Percentiles rank a stretch among this genome's conserved stretches.
These are phyloP conservation scores for Leccinum subtestaceum DNA, from an alignment of 768 basidiomycete genomes.

Conservation along the genomic window DNA sequence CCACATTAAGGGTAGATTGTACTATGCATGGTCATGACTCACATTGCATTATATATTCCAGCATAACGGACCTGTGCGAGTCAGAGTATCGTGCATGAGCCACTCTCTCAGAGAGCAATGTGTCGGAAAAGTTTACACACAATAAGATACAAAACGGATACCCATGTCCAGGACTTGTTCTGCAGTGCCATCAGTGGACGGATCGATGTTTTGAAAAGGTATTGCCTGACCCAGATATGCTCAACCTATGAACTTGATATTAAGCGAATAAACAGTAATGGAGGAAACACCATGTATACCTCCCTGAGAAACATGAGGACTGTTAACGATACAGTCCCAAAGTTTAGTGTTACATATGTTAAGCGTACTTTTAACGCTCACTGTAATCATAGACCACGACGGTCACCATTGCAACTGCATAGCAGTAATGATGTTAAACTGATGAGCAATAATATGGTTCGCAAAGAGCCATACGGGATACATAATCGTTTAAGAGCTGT, in stretches of 20 bases:
- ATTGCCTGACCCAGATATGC: not conserved
- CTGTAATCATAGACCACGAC: not conserved
- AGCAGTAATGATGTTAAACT: too few species aligned
- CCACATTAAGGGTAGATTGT: not conserved
- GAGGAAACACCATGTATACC: too few species aligned
- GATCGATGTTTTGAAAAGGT: not conserved
- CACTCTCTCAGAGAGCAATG: not conserved
- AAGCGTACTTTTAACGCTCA: not conserved
- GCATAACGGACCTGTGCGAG: not conserved
- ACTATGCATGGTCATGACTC: not conserved
- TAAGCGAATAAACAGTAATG: not conserved
- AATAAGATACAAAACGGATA: not conserved
- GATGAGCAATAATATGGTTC: too few species aligned
- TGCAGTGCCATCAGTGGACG: not conserved
- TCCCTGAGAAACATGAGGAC: too few species aligned
- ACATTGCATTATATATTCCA: not conserved
- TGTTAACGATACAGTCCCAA: not conserved
- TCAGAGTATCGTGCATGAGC: not conserved
- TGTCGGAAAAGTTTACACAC: not conserved
- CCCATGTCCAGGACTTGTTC: not conserved
- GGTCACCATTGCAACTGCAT: too few species aligned
- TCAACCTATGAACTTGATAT: not conserved
- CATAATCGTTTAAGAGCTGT: too few species aligned
- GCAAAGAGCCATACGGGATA: too few species aligned
- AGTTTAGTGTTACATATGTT: not conserved